Evolutionary conservation across 2,329 filamentous ascomycete genomes (phyloP).

Genomic region (Aspergillus neotritici): DNA sequence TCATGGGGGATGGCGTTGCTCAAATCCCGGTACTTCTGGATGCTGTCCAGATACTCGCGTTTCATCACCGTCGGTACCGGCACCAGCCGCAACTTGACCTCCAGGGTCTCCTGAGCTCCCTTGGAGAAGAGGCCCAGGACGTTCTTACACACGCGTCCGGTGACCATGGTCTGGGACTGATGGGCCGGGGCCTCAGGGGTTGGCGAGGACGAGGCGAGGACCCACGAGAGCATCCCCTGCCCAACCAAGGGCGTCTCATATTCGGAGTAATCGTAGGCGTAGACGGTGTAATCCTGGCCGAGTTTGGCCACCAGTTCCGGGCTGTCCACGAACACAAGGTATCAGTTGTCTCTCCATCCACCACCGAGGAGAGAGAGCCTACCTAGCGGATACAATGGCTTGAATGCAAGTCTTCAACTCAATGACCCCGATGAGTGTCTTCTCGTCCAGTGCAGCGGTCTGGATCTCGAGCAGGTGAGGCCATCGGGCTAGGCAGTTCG

Average conservation of each 20-base stretch:
- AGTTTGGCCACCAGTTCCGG: constrained; percentile 75
- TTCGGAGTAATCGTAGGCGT: constrained; percentile 94
- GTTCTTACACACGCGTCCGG: constrained; percentile 84
- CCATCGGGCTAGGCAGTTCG: constrained; percentile 83
- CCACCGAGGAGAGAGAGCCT: constrained; percentile 18
- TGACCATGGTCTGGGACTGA: constrained; percentile 64
- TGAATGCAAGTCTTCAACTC: constrained; percentile 83
- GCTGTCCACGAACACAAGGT: constrained; percentile 44
- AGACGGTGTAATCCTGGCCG: constrained; percentile 86
- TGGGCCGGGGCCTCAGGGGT: constrained; percentile 51
- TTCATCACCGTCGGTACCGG: constrained; percentile 63
- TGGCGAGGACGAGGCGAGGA: constrained; percentile 58
- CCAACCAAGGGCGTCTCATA: constrained; percentile 88
- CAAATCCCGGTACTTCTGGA: constrained; percentile 56
- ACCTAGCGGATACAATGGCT: constrained; percentile 64
- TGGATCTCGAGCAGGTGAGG: constrained; percentile 74
- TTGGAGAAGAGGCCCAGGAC: constrained; percentile 76
- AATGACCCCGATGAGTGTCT: constrained; percentile 75
- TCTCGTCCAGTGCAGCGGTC: constrained; percentile 73
- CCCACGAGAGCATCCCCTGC: constrained; percentile 89
- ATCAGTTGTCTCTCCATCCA: neutral
- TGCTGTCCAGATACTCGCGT: constrained; percentile 55
- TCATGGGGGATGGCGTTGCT: constrained; percentile 54
- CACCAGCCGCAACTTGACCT: constrained; percentile 84
- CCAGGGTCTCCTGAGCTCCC: constrained; percentile 75